These are phyloP conservation scores for Komagataella pseudopastoris DNA, from an alignment of 805 yeast genomes.

Conservation along the genomic window DNA sequence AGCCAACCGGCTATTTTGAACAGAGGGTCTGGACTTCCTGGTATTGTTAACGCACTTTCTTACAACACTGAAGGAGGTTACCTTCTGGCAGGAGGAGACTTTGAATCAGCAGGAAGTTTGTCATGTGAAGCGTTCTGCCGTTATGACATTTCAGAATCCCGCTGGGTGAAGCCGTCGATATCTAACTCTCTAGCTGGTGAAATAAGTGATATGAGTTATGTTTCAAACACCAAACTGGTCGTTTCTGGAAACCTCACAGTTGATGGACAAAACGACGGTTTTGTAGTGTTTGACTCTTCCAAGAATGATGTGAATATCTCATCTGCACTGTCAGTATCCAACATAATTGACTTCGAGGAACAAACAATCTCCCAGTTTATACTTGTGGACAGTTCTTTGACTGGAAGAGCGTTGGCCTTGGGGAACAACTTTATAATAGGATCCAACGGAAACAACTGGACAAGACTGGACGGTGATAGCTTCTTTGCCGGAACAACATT, in stretches of 20 bases:
- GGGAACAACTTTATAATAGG: conserved; percentile 25
- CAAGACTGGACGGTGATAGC: conserved; percentile 22
- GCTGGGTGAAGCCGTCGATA: conserved; percentile 37
- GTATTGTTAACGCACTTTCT: conserved; percentile 25
- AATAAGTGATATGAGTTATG: conserved; percentile 39
- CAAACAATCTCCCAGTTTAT: conserved; percentile 18
- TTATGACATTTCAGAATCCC: conserved; percentile 36
- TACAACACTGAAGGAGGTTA: conserved; percentile 24
- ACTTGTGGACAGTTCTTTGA: conserved; percentile 29
- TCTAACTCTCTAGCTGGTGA: conserved; percentile 30
- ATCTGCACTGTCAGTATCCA: conserved; percentile 15
- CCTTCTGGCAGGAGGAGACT: conserved; percentile 65
- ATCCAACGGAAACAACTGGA: conserved; percentile 37
- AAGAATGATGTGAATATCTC: conserved; percentile 14
- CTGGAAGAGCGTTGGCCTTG: conserved; percentile 26
- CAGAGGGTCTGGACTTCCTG: conserved; percentile 18
- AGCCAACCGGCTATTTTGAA: conserved; percentile 36
- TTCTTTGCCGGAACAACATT: conserved; percentile 20
- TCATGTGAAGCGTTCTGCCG: conserved; percentile 55
- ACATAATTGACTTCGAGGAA: conserved; percentile 15
- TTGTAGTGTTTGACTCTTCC: conserved; percentile 42
- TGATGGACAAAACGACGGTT: conserved; percentile 21
- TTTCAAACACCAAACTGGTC: conserved; percentile 21
- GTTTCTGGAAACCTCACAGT: conserved; percentile 40
- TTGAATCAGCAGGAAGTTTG: conserved; percentile 40